phyloP scores from a whole-genome alignment of 495 filamentous ascomycete genomes.

The Podospora comata region DNA sequence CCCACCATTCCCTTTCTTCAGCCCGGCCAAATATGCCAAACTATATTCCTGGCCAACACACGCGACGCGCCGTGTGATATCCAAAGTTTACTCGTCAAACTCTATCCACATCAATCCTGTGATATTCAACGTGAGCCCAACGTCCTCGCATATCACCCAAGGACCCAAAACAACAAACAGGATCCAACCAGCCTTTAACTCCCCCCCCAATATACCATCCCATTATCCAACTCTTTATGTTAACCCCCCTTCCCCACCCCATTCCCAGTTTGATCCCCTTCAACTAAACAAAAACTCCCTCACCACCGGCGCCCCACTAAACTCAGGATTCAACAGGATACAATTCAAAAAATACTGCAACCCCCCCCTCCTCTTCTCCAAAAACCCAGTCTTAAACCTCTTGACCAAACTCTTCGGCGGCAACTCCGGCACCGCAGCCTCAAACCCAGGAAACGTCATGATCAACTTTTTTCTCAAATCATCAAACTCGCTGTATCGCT shows the following conservation, averaged over 20 bases:
- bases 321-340: conserved; percentile 56
- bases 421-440: conserved; percentile 53
- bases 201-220: too few relatives aligned
- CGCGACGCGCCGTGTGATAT: too few relatives aligned
- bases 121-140: too few relatives aligned
- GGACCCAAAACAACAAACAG: too few relatives aligned
- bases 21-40: too few relatives aligned
- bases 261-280: conserved; percentile 13
- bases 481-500: conserved; percentile 59
- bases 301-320: conserved; percentile 53
- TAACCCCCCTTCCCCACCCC: background rate
- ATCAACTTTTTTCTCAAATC: conserved; percentile 48
- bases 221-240: background rate
- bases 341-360: conserved; percentile 59
- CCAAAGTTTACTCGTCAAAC: too few relatives aligned
- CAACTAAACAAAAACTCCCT: conserved; percentile 57
- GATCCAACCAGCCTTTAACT: too few relatives aligned
- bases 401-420: conserved; percentile 55
- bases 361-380: conserved; percentile 52
- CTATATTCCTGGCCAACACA: too few relatives aligned
- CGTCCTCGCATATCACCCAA: too few relatives aligned
- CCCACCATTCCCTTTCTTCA: too few relatives aligned
- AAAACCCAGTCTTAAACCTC: conserved; percentile 51
- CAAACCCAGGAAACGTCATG: conserved; percentile 52
- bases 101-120: too few relatives aligned